Percentiles rank a stretch among this genome's conserved stretches.
Evolutionary conservation across 2,329 filamentous ascomycete species (phyloP).

Genomic region (Penicillium fuscoglaucum): DNA sequence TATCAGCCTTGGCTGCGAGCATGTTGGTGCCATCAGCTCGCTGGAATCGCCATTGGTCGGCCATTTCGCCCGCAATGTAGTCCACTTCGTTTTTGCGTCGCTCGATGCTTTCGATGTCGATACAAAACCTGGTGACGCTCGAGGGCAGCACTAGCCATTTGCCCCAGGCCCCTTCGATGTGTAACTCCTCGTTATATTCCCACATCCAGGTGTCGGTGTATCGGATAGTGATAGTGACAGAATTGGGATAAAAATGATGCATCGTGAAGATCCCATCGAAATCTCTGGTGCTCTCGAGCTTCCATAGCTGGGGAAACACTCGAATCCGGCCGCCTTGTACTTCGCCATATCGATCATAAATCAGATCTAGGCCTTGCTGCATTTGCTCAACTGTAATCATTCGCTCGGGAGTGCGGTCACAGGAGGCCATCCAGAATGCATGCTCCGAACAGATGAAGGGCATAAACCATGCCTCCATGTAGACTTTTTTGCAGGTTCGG

Average conservation of each 20-base stretch:
- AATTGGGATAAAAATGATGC: constrained; percentile 36
- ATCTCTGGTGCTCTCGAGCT: constrained; percentile 32
- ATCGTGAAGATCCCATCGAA: constrained; percentile 31
- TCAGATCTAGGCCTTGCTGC: constrained; percentile 17
- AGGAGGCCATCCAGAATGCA: constrained; percentile 39
- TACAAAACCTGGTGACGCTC: constrained; percentile 42
- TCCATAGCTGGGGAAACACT: constrained; percentile 48
- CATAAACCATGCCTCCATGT: constrained; percentile 47
- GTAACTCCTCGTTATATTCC: constrained; percentile 42
- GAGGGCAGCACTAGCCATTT: constrained; percentile 28
- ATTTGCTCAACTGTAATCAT: constrained; percentile 11
- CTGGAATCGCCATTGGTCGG: constrained; percentile 39
- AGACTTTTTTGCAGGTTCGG: constrained; percentile 46
- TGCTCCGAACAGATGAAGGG: constrained; percentile 46
- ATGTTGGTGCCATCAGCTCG: constrained; percentile 37
- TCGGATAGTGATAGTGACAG: constrained; percentile 49
- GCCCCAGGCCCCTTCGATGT: constrained; percentile 44
- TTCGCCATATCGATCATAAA: constrained; percentile 24
- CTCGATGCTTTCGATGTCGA: constrained; percentile 53
- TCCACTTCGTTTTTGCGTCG: constrained; percentile 50
- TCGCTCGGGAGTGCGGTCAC: constrained; percentile 34
- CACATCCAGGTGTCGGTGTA: constrained; percentile 54
- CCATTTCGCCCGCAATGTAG: constrained; percentile 43
- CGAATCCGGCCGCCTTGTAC: constrained; percentile 38
- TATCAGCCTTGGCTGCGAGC: constrained; percentile 31